These are phyloP conservation scores for Russula sp. DNA, from an alignment of 768 basidiomycete genomes.

Conservation along the genomic window DNA sequence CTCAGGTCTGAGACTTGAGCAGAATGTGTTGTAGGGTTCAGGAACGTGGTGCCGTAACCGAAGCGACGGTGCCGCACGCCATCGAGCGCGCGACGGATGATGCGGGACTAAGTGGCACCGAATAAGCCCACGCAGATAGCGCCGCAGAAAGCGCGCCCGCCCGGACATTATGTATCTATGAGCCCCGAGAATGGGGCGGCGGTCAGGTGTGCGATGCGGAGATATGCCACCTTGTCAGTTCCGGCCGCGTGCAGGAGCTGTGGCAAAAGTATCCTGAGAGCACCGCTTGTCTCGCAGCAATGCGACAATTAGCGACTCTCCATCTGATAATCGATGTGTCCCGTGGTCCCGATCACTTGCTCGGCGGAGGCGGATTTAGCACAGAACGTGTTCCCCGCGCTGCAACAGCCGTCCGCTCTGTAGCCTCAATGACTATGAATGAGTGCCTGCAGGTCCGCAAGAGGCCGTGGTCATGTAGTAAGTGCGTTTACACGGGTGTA, in stretches of 20 bases:
- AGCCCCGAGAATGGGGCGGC: slow-evolving; percentile 6
- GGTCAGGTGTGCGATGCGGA: slow-evolving; percentile 23
- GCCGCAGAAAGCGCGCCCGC: slow-evolving; percentile 13
- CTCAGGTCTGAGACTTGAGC: not conserved
- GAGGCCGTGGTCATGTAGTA: slow-evolving; percentile 22
- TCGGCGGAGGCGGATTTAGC: slow-evolving; percentile 24
- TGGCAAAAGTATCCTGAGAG: slow-evolving; percentile 6
- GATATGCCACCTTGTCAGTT: slow-evolving; percentile 17
- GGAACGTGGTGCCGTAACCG: slow-evolving; percentile 17
- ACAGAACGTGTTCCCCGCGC: slow-evolving; percentile 22
- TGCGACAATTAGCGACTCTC: slow-evolving; percentile 8
- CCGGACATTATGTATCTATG: slow-evolving; percentile 15
- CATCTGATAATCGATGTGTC: slow-evolving; percentile 21
- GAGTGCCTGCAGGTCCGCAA: slow-evolving; percentile 23
- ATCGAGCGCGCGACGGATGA: slow-evolving; percentile 20
- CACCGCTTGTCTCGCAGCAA: slow-evolving; percentile 11
- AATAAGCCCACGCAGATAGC: slow-evolving; percentile 19
- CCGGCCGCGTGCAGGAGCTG: slow-evolving; percentile 14
- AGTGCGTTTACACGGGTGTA: slow-evolving; percentile 21
- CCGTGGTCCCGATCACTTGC: slow-evolving; percentile 18
- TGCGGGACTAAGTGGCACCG: slow-evolving; percentile 19
- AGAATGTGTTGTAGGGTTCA: slow-evolving; percentile 1
- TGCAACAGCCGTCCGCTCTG: slow-evolving; percentile 19
- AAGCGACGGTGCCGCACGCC: slow-evolving; percentile 8
- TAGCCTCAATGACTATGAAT: slow-evolving; percentile 20